Percentiles rank a stretch among this genome's conserved stretches.
Conservation (phyloP, 257 asterid species). For the Solanum pennellii region DNA sequence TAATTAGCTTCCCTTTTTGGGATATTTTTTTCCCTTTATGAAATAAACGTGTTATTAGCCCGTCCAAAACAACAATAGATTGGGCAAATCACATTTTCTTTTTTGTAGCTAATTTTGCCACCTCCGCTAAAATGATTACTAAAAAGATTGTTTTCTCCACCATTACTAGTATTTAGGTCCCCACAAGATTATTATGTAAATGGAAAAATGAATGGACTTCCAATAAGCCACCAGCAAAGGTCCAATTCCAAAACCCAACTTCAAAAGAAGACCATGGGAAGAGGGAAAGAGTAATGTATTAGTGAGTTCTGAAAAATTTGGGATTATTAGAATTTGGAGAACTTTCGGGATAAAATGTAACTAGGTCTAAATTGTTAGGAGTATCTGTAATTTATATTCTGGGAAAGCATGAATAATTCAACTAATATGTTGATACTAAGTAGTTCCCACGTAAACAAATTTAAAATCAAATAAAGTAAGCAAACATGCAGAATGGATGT, state of each 20-base stretch:
- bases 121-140: neutral
- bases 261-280: neutral
- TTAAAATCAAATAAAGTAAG: neutral
- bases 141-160: neutral
- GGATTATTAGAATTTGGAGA: too few species aligned
- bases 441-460: neutral
- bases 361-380: neutral
- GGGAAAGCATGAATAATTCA: neutral
- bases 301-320: neutral
- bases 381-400: neutral
- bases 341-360: neutral
- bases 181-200: neutral
- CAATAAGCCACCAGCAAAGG: neutral
- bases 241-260: neutral
- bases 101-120: neutral
- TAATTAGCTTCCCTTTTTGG: neutral
- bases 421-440: neutral
- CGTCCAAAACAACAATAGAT: neutral
- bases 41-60: neutral
- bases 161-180: neutral
- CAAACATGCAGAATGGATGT: neutral
- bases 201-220: neutral
- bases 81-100: too few species aligned
- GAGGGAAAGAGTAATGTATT: neutral
- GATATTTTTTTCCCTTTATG: neutral